Evolutionary conservation across 2,329 filamentous ascomycete species (phyloP), one percentile per base, ranked within the genome.

Genomic region (Fusarium sp.): DNA sequence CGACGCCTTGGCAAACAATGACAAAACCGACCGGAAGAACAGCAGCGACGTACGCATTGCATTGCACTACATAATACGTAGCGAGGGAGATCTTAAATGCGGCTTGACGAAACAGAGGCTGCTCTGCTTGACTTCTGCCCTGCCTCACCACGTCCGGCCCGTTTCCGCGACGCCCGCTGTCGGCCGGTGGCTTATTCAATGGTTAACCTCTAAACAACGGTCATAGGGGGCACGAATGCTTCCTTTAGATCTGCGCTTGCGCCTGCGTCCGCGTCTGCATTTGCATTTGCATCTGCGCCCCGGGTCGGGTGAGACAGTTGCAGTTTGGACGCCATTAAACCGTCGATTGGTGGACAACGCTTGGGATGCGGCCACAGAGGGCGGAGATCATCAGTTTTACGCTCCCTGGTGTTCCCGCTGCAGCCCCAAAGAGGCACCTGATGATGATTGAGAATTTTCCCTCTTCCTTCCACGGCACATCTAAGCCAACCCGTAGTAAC

Each of bases 141-240:
- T 55, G 43, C 52, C 57, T 60, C 45, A 60, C 45, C 51, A 42
- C 55, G 20, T 33, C 72, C 63, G 68, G 72, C 49, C 71, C 72
- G 72, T 64, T 61, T 72, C 72, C 71, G 72, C 66, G 72, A 69
- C 63, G 63, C 67, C 72, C 72, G 70, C 51, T 66, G 65, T 69
- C 68, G 56, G 56, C 51, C 28, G 48, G 54, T 58, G 59, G 58
- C 46, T 51, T 49, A 36, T 52, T 55, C 24, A 52, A 67, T 69
- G 26, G 50, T 36, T 44, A 52, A 33, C 26, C 42, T 51, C 31
- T 31, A 26, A 39, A 31, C 52, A 50, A 54, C 48, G 38, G 44
- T 52, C 52, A 57, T 46, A 50, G 48, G 45, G 62, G 55, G 57
- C 28, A 51, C 28, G 46, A 44, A 56, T 53, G 49, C 48, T 63